phyloP scores from a whole-genome alignment of 768 basidiomycete genomes.

The Suillus fuscotomentosus region DNA sequence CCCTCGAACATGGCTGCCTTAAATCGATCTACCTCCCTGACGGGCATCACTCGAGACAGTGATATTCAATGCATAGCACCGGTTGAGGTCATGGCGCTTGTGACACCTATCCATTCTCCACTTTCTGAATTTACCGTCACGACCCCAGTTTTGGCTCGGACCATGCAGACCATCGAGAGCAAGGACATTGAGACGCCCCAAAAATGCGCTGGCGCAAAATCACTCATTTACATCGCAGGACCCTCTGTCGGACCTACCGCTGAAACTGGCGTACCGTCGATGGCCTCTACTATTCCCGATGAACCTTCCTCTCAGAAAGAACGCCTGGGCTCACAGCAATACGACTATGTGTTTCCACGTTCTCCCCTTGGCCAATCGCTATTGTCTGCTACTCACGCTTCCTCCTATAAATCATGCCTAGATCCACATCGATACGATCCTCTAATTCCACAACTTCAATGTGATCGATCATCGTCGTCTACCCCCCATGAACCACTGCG shows the following conservation, averaged over 20 bases:
- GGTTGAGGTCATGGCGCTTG: not conserved
- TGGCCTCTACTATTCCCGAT: not conserved
- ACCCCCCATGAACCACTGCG: not conserved
- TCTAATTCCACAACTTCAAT: not conserved
- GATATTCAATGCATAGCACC: not conserved
- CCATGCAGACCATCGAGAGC: not conserved
- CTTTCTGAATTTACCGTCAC: too few relatives aligned
- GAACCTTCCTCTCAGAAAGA: not conserved
- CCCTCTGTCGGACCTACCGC: not conserved
- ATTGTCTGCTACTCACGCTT: not conserved
- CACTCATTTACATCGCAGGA: not conserved
- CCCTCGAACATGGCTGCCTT: not conserved
- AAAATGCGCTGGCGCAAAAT: not conserved
- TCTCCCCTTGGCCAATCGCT: not conserved
- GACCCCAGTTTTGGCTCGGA: not conserved
- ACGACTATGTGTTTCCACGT: not conserved
- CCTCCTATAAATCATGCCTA: not conserved
- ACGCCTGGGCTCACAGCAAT: not conserved
- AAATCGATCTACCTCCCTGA: not conserved
- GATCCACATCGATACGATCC: not conserved
- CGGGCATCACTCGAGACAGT: not conserved
- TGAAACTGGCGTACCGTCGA: not conserved
- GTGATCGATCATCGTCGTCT: not conserved
- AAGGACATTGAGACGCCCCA: not conserved
- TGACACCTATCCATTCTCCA: not conserved